Evolutionary conservation across 768 basidiomycete genomes (phyloP).

Genomic region (Pisolithus sp.): DNA sequence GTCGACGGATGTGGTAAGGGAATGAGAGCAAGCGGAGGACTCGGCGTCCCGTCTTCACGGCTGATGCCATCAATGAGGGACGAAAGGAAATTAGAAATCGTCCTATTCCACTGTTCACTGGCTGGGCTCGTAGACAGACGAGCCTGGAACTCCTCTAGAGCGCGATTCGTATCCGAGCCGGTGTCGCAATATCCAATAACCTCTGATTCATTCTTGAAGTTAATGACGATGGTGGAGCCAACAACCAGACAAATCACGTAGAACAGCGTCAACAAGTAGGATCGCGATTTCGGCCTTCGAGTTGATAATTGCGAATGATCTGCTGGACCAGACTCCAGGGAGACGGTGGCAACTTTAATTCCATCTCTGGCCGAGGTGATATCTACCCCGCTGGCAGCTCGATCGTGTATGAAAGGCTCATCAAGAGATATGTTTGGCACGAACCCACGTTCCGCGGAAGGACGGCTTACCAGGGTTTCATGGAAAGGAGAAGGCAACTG

Average conservation of each 20-base stretch:
- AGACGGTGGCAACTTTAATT: conserved; percentile 27
- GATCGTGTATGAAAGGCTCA: conserved; percentile 1
- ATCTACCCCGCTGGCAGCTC: not conserved
- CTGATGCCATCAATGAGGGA: conserved; percentile 21
- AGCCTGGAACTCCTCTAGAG: conserved; percentile 43
- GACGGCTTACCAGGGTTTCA: conserved; percentile 8
- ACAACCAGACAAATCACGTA: conserved; percentile 30
- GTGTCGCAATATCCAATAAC: conserved; percentile 73
- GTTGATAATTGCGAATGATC: conserved; percentile 6
- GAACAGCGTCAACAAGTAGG: conserved; percentile 39
- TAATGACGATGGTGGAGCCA: conserved; percentile 30
- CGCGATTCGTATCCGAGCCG: conserved; percentile 52
- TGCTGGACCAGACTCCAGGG: conserved; percentile 28
- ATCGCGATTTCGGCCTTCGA: conserved; percentile 12
- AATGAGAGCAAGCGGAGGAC: conserved; percentile 49
- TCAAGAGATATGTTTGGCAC: conserved; percentile 1
- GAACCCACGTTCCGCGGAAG: conserved; percentile 13
- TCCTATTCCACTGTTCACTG: conserved; percentile 54
- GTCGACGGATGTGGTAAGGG: conserved; percentile 52
- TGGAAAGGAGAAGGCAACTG: conserved; percentile 20
- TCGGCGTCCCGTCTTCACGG: conserved; percentile 32
- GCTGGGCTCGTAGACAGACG: conserved; percentile 41
- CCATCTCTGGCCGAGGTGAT: conserved; percentile 17
- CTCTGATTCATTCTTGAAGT: conserved; percentile 63
- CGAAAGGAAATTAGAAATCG: conserved; percentile 33